Evolutionary conservation across 2,329 filamentous ascomycete genomes (phyloP), one percentile per base, ranked within the genome.

Genomic region (Rosellinia necatrix): DNA sequence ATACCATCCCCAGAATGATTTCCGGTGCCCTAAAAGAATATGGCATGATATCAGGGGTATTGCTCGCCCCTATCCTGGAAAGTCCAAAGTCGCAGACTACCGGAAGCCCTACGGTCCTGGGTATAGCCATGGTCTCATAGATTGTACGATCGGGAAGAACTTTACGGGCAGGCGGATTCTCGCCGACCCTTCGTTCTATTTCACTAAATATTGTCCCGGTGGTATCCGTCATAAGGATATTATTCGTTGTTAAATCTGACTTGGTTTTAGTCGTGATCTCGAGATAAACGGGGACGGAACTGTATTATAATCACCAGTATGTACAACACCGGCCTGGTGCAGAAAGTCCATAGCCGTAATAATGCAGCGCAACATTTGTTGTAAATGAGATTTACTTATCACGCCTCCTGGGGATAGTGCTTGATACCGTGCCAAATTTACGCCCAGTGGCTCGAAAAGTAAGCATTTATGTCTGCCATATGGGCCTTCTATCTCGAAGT

Each of bases 21-120:
- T 53, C 49, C 13, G 41, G 49, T 17, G 49, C 49, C 7, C 49
- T 25, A 30, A 15, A 53, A 29, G 10, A 2, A 17, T 24, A 7
- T 10, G 32, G 30, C 32, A 44, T 44, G 24, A 27, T n/a, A 30
- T 44, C 32, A 3, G 24, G 30, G 9, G 22, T 22, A 24, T 27
- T 12, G 6, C 17, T 21, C 10, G 15, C n/a, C 12, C 41, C 24
- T 9, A 38, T 25, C 7, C 19, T 24, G 24, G 41, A 15, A 29
- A 13, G n/a, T n/a, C 24, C 22, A 38, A 53, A 53, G 9, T 53
- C 32, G 15, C 41, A 38, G 25, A 46, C 21, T 4, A 49, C 35
- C 2, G 38, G 21, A 3, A n/a, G 12, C 22, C 24, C 49, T 4
- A n/a, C 15, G 1, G 34, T 29, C 12, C 29, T 4, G 12, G 25